Base-by-base conservation (phyloP, 768 basidiomycete genomes). In the Mrakia gelida region DNA sequence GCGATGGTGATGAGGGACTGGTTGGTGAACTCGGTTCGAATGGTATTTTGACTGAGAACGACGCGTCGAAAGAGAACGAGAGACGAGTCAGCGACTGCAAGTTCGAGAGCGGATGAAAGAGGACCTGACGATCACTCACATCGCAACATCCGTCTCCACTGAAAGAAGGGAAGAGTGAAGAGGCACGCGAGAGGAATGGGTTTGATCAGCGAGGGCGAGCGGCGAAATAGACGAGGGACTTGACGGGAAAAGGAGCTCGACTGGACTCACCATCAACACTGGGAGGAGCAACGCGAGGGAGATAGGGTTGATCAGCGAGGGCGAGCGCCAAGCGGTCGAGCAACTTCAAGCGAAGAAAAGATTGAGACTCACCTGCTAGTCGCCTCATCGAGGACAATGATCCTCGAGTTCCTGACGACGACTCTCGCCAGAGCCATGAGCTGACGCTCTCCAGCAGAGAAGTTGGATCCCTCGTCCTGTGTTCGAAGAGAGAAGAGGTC, bases 1-100 rank as follows among this genome's bases (percentile, higher is more conserved):
- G 92, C 92, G 79, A 95, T 95, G 84, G 92, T 94, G 23, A 95
- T 84, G 75, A 95, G 88, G 0, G 94, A 96, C 80, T 91, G 90
- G 83, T 94, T 91, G 63, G 87, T 86, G 86, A 96, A 98, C 86
- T 95, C 92, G 70, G 87, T 86, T 1, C 92, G 88, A 79, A 97
- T 96, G 7, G 94, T 96, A 79, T 91, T 88, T 82, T 96, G 94
- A 78, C 97, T 94, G 94, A 91, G 82, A 45, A 85, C 84, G 71
- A 85, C 84, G 49, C 49, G 49, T 52, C 49, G 15, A 79, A 79
- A 43, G 8, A 81, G 81, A 0, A 80, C 38, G 45, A 16, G 45
- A 45, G 45, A 11, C 2, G 11, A 75, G 52, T 80, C 72, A 62
- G 71, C 61, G 52, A 9, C 7, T 28, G 9, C 28, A 21, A 45